A percentile compares a stretch with the other conserved stretches of the same genome.
Conservation (phyloP, 352 stramenopile genomes). For the Phytopythium vexans region DNA sequence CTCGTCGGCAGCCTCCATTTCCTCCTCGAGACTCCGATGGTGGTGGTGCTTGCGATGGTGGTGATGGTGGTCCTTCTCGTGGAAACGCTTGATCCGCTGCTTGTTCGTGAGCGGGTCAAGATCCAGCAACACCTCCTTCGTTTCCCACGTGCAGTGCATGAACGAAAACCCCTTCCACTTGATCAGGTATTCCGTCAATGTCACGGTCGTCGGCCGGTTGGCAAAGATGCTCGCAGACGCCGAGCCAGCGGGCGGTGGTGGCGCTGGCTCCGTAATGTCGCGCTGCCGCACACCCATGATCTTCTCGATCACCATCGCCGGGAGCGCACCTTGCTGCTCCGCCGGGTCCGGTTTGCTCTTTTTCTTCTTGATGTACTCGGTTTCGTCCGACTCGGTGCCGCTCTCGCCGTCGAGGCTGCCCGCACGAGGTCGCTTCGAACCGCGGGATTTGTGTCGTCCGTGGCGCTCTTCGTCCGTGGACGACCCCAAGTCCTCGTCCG, state of each 20-base stretch:
- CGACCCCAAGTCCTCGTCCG: constrained; percentile 69
- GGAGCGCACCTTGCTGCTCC: constrained; percentile 3
- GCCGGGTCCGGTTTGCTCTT: constrained; percentile 9
- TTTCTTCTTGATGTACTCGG: constrained; percentile 37
- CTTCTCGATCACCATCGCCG: constrained; percentile 86
- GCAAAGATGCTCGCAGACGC: constrained; percentile 38
- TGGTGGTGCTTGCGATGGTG: constrained; percentile 40
- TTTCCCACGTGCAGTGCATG: constrained; percentile 87
- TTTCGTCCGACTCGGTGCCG: constrained; percentile 46
- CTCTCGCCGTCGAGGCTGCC: constrained; percentile 16
- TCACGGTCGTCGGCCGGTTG: constrained; percentile 26
- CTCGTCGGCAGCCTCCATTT: constrained; percentile 39
- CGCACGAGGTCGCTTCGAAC: constrained; percentile 13
- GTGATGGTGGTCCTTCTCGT: constrained; percentile 68
- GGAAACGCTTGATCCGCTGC: constrained; percentile 83
- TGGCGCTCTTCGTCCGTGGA: constrained; percentile 27
- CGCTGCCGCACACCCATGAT: constrained; percentile 78
- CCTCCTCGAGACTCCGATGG: constrained; percentile 31
- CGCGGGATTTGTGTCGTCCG: constrained; percentile 3
- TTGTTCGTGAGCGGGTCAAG: constrained; percentile 85
- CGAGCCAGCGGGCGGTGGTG: constrained; percentile 14
- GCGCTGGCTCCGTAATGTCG: constrained; percentile 28
- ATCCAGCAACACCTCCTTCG: constrained; percentile 61
- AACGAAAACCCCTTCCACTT: constrained; percentile 91
- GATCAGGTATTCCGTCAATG: constrained; percentile 81